A percentile compares a stretch with the other conserved stretches of the same genome.
Evolutionary conservation across 495 filamentous ascomycete species (phyloP).

Genomic region (Aspergillus carlsbadensis): DNA sequence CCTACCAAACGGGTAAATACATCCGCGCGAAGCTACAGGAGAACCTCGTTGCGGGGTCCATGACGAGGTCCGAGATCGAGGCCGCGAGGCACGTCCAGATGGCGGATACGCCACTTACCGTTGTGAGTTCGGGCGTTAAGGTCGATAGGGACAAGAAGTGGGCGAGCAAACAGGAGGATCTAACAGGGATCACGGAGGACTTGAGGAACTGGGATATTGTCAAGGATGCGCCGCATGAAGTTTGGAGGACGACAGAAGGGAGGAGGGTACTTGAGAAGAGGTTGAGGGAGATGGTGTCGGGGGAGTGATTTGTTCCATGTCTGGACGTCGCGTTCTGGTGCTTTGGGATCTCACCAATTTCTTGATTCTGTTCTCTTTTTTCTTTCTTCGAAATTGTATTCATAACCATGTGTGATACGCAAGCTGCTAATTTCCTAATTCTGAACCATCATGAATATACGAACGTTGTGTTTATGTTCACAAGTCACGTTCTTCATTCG

Average conservation of each 20-base stretch:
- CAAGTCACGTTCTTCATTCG: too few species aligned
- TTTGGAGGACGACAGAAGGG: slow-evolving; percentile 74
- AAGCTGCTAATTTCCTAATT: not conserved
- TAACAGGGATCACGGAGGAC: slow-evolving; percentile 74
- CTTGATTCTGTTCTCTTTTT: not conserved
- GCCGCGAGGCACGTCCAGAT: slow-evolving; percentile 75
- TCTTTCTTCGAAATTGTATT: not conserved
- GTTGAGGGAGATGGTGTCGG: slow-evolving; percentile 57
- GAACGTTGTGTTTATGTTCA: not conserved
- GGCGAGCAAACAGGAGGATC: slow-evolving; percentile 76
- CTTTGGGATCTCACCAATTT: too few species aligned
- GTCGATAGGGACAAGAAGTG: slow-evolving; percentile 60
- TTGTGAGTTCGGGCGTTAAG: slow-evolving; percentile 80
- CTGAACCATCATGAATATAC: not conserved
- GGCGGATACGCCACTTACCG: slow-evolving; percentile 65
- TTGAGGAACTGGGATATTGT: slow-evolving; percentile 85
- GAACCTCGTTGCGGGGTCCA: slow-evolving; percentile 76
- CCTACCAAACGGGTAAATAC: slow-evolving; percentile 75
- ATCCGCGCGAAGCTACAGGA: slow-evolving; percentile 93
- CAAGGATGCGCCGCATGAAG: slow-evolving; percentile 76
- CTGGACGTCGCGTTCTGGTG: too few species aligned
- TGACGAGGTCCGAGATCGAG: slow-evolving; percentile 77
- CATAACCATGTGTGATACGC: not conserved
- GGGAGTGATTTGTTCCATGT: not conserved
- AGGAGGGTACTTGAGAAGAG: slow-evolving; percentile 68